phyloP scores from a whole-genome alignment of 176 grass and related monocot species.

The Poa annua region DNA sequence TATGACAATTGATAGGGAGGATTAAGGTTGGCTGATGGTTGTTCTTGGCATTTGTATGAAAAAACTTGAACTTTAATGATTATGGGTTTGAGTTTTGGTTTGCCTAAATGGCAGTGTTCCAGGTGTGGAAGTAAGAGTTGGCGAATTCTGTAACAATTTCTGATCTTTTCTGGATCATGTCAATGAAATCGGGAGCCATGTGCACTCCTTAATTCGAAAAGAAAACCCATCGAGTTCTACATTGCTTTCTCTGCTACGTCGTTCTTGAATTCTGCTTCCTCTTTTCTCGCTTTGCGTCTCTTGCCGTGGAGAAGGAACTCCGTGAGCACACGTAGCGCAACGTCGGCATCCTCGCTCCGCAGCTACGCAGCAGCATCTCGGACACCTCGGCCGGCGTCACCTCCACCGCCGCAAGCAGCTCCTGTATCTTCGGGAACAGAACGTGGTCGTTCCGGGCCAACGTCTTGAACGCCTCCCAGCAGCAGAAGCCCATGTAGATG shows the following conservation, averaged over 20 bases:
- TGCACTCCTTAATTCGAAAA: too few relatives aligned
- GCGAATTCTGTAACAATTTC: too few relatives aligned
- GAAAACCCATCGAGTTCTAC: too few relatives aligned
- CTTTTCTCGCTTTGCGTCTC: background rate
- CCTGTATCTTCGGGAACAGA: slow-evolving; percentile 31
- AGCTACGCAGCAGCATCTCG: slow-evolving; percentile 48
- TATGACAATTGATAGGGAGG: too few relatives aligned
- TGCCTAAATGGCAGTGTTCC: too few relatives aligned
- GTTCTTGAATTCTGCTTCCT: background rate
- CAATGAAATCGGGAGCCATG: too few relatives aligned
- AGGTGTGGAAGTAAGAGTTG: too few relatives aligned
- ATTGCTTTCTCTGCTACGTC: slow-evolving; percentile 5
- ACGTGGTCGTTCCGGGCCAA: slow-evolving; percentile 37
- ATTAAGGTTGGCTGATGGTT: too few relatives aligned
- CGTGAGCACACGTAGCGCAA: slow-evolving; percentile 13
- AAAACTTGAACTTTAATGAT: too few relatives aligned
- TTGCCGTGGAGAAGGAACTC: slow-evolving; percentile 38
- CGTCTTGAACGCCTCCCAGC: slow-evolving; percentile 49
- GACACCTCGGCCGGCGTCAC: slow-evolving; percentile 43
- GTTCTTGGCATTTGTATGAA: too few relatives aligned
- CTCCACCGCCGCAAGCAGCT: background rate
- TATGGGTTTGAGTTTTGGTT: too few relatives aligned
- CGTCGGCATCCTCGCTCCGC: slow-evolving; percentile 21
- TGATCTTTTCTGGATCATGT: too few relatives aligned
- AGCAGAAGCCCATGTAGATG: slow-evolving; percentile 59